Evolutionary conservation across 768 basidiomycete species (phyloP).

Genomic region (Tephrocybe sp.): DNA sequence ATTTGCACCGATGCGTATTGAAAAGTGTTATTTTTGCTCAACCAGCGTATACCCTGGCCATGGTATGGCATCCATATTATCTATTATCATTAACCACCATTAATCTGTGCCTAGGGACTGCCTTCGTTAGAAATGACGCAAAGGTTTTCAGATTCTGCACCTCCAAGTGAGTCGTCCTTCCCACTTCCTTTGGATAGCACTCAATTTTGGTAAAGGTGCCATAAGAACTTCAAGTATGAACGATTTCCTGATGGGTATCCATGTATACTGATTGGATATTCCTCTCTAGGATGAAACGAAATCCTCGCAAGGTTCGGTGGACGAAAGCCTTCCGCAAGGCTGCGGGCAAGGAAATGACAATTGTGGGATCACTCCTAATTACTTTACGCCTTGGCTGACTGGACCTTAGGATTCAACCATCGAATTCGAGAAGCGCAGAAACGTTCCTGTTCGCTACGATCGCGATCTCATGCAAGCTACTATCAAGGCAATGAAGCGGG

Average conservation of each 20-base stretch:
- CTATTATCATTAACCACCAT: neutral
- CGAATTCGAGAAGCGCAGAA: conserved; percentile 98
- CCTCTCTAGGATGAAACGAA: conserved; percentile 88
- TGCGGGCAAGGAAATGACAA: conserved; percentile 99
- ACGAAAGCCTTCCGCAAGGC: conserved; percentile 99
- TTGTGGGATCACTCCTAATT: conserved; percentile 53
- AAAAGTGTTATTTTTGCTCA: conserved; percentile 99
- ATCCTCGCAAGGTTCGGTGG: conserved; percentile 98
- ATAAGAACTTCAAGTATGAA: conserved; percentile 97
- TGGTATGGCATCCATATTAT: conserved; percentile 43
- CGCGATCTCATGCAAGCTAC: conserved; percentile 91
- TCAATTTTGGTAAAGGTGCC: conserved; percentile 50
- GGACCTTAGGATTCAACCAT: conserved; percentile 86
- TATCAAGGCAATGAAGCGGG: conserved; percentile 92
- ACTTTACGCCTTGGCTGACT: neutral
- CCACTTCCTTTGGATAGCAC: neutral
- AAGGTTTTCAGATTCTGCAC: conserved; percentile 98
- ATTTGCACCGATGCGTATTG: conserved; percentile 71
- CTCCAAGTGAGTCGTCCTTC: conserved; percentile 68
- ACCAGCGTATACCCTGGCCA: conserved; percentile 96
- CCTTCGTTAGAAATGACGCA: conserved; percentile 96
- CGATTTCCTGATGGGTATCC: neutral
- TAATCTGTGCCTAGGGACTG: conserved; percentile 53
- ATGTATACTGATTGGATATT: neutral
- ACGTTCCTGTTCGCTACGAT: conserved; percentile 96